These are phyloP conservation scores for Cryptosporidium sp. DNA, from an alignment of 169 alveolate genomes.

Conservation along the genomic window DNA sequence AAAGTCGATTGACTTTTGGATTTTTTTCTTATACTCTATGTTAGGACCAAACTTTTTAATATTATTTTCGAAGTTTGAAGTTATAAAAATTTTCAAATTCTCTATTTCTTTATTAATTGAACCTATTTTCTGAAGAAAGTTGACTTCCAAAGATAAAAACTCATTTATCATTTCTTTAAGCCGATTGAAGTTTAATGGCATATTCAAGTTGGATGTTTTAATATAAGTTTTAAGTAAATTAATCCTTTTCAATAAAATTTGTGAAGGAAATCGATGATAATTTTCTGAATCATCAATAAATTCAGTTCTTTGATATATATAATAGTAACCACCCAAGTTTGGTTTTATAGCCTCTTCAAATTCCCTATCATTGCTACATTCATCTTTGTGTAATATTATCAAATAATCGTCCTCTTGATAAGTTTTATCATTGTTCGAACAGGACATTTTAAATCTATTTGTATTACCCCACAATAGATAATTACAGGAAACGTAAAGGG, in stretches of 20 bases:
- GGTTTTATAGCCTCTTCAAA: not conserved
- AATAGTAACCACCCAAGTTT: constrained; percentile 1
- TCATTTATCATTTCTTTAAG: constrained; percentile 1
- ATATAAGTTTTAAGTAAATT: not conserved
- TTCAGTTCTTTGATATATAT: constrained; percentile 36
- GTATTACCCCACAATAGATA: constrained; percentile 4
- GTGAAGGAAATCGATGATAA: not conserved
- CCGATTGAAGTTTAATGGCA: not conserved
- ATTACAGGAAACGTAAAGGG: not conserved
- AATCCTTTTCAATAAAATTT: not conserved
- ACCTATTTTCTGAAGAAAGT: not conserved
- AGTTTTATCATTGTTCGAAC: not conserved
- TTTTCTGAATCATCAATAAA: constrained; percentile 12
- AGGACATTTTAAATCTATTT: constrained; percentile 6
- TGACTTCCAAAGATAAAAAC: not conserved
- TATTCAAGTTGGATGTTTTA: not conserved
- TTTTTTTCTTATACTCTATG: not conserved
- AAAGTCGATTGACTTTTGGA: not conserved
- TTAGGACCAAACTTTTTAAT: not conserved
- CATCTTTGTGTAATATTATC: constrained; percentile 36
- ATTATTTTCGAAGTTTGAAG: constrained; percentile 1
- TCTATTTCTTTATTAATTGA: not conserved
- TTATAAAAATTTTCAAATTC: not conserved
- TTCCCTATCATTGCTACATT: constrained; percentile 14
- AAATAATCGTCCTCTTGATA: constrained; percentile 64